Percentiles rank a stretch among this genome's conserved stretches.
These are phyloP conservation scores for Arachnopeziza araneosa DNA, from an alignment of 2,329 filamentous ascomycete genomes.

Conservation along the genomic window DNA sequence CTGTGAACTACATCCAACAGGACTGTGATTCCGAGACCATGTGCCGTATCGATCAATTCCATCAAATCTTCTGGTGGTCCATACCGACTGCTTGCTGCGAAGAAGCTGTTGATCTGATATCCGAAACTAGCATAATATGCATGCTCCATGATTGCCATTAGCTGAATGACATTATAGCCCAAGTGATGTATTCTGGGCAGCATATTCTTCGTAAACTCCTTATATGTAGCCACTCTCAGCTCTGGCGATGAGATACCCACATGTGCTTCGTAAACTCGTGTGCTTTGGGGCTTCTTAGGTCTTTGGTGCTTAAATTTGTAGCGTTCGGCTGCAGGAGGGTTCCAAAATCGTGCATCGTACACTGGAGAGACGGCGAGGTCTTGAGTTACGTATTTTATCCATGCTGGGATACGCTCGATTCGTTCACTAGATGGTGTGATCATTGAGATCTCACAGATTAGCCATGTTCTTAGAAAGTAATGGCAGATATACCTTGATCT, in stretches of 20 bases:
- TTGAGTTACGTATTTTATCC: constrained; percentile 97
- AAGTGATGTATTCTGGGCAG: constrained; percentile 83
- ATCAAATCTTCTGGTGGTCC: constrained; percentile 92
- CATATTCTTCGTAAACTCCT: constrained; percentile 92
- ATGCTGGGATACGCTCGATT: constrained; percentile 84
- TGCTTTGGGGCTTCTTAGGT: constrained; percentile 77
- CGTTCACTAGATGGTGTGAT: constrained; percentile 72
- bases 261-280: constrained; percentile 97
- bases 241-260: constrained; percentile 95
- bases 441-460: constrained; percentile 65
- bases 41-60: constrained; percentile 92
- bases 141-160: constrained; percentile 99
- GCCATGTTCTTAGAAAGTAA: constrained; percentile 1
- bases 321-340: constrained; percentile 68
- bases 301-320: constrained; percentile 81
- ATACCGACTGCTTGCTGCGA: constrained; percentile 93
- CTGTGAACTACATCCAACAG: constrained; percentile 95
- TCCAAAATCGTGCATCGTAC: constrained; percentile 97
- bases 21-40: constrained; percentile 83
- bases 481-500: constrained; percentile 68
- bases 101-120: constrained; percentile 98
- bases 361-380: constrained; percentile 83
- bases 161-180: constrained; percentile 95
- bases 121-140: constrained; percentile 99
- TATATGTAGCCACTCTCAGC: constrained; percentile 84